These are phyloP conservation scores for Elaeis guineensis DNA, from an alignment of 176 grass and related monocot species.

Conservation along the genomic window DNA sequence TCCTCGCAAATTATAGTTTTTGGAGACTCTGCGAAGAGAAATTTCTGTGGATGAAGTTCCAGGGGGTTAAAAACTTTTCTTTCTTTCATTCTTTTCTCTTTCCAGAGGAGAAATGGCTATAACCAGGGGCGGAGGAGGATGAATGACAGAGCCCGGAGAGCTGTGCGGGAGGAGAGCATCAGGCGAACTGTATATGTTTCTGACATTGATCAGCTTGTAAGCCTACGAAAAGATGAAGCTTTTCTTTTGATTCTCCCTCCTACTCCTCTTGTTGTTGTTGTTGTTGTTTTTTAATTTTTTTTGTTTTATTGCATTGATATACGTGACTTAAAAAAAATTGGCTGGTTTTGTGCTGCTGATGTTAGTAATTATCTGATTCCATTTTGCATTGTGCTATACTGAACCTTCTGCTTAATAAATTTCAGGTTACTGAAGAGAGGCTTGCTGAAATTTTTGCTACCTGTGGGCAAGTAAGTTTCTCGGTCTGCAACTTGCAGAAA, in stretches of 20 bases:
- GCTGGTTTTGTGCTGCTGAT: no score
- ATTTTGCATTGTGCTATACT: no score
- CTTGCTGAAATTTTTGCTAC: constrained; percentile 87
- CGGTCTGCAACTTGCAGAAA: not conserved
- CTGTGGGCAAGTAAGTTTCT: constrained; percentile 79
- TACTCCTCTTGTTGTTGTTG: not conserved
- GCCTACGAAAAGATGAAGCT: not conserved
- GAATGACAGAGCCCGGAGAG: constrained; percentile 47
- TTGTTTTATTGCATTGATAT: not conserved
- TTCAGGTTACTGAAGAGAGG: constrained; percentile 90
- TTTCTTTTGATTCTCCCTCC: not conserved
- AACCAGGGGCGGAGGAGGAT: constrained; percentile 44
- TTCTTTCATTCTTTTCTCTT: no score
- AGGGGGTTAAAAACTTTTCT: no score
- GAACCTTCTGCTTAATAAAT: constrained; percentile 1
- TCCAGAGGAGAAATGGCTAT: constrained; percentile 51
- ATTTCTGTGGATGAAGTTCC: no score
- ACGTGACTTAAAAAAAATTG: no score
- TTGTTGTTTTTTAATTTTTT: not conserved
- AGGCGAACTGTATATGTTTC: constrained; percentile 82
- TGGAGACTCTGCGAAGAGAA: no score
- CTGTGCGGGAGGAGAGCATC: constrained; percentile 76
- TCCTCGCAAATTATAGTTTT: no score
- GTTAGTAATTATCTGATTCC: no score
- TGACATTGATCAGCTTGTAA: constrained; percentile 30